Conservation (phyloP, 2,329 filamentous ascomycete genomes). For the Verticillium longisporum region DNA sequence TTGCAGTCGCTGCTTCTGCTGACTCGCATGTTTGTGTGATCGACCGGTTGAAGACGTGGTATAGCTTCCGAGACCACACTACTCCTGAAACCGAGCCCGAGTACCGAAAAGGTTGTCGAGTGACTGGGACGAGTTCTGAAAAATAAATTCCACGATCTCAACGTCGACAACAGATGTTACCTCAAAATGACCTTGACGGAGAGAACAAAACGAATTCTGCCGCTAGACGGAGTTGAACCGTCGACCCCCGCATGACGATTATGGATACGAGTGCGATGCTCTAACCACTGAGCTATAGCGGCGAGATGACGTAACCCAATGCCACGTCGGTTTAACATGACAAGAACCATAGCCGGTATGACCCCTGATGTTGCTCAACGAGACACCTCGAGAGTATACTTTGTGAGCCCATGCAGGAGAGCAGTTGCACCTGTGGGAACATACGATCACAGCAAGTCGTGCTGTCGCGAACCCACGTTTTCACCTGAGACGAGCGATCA, state of each 20-base stretch:
- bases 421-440: too few relatives aligned
- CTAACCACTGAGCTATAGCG: not conserved
- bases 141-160: not conserved
- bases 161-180: not conserved
- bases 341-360: not conserved
- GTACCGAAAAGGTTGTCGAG: not conserved
- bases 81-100: not conserved
- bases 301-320: not conserved
- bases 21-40: not conserved
- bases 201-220: not conserved
- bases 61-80: not conserved
- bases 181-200: not conserved
- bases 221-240: not conserved
- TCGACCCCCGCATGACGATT: not conserved
- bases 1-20: not conserved
- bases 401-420: too few relatives aligned
- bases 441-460: too few relatives aligned
- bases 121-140: not conserved
- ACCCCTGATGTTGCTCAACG: too few relatives aligned
- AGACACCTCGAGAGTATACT: too few relatives aligned
- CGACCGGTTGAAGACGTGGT: not conserved
- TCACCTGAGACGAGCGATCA: not conserved
- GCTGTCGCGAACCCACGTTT: too few relatives aligned
- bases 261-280: not conserved
- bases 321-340: not conserved